Percentiles rank a stretch among this genome's conserved stretches.
phyloP scores from a whole-genome alignment of 2,329 filamentous ascomycete species.

The Trichocomaceae sp. region DNA sequence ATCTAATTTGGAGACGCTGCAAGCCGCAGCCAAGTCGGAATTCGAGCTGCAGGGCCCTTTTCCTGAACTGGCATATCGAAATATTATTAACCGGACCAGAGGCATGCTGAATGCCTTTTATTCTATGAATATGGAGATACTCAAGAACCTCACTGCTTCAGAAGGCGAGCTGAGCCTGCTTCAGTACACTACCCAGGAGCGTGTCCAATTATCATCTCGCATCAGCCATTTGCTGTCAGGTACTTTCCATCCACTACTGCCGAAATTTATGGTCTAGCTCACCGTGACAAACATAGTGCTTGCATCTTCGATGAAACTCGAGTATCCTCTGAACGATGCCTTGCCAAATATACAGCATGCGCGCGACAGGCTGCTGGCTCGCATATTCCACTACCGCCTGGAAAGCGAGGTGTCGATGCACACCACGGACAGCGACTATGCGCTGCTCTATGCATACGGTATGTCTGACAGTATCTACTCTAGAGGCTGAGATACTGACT shows the following conservation, averaged over 20 bases:
- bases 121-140: constrained; percentile 87
- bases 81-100: constrained; percentile 71
- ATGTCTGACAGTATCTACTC: constrained; percentile 26
- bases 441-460: constrained; percentile 86
- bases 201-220: constrained; percentile 72
- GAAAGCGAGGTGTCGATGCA: constrained; percentile 49
- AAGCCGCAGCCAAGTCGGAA: constrained; percentile 68
- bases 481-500: constrained; percentile 1
- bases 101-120: constrained; percentile 90
- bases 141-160: constrained; percentile 68
- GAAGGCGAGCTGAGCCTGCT: constrained; percentile 77
- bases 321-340: constrained; percentile 86
- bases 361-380: constrained; percentile 75
- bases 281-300: constrained; percentile 51
- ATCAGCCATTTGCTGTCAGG: constrained; percentile 77
- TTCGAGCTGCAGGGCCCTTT: constrained; percentile 87
- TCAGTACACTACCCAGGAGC: constrained; percentile 69
- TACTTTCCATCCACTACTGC: constrained; percentile 19
- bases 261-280: not conserved
- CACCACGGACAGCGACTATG: constrained; percentile 63
- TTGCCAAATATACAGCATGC: constrained; percentile 75
- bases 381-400: constrained; percentile 79
- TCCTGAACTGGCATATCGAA: constrained; percentile 63
- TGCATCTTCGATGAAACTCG: constrained; percentile 86
- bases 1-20: constrained; percentile 66